A percentile compares a stretch with the other conserved stretches of the same genome.
phyloP scores from a whole-genome alignment of 192 early-diverging fungal genomes.

The Podila epigama region DNA sequence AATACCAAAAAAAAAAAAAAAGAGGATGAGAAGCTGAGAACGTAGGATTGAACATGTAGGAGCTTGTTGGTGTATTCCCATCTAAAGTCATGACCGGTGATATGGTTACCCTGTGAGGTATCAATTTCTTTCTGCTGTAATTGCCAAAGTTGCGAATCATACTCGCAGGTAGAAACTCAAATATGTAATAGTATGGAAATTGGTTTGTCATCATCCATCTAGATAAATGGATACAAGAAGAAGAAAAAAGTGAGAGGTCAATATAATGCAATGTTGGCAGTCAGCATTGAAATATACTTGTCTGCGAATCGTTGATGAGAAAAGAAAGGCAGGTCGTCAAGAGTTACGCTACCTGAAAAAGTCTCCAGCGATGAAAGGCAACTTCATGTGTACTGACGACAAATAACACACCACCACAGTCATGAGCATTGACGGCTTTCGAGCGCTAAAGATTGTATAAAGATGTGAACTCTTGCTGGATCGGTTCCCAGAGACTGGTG shows the following conservation, averaged over 20 bases:
- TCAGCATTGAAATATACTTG: too few relatives aligned
- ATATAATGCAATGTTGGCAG: neutral
- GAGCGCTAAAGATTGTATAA: neutral
- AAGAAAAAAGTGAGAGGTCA: neutral
- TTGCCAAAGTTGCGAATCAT: conserved; percentile 10
- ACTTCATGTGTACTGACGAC: conserved; percentile 17
- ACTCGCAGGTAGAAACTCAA: conserved; percentile 2
- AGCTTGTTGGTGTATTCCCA: neutral
- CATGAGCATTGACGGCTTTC: neutral
- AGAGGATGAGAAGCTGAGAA: too few relatives aligned
- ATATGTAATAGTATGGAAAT: conserved; percentile 17
- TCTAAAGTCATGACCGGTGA: neutral
- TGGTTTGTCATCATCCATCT: conserved; percentile 27
- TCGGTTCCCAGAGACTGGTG: too few relatives aligned
- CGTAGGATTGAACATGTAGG: too few relatives aligned
- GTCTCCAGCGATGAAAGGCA: conserved; percentile 31
- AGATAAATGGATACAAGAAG: neutral
- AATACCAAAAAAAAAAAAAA: neutral
- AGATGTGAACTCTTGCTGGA: neutral
- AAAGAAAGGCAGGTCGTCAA: too few relatives aligned
- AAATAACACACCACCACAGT: conserved; percentile 25
- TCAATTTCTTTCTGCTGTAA: neutral
- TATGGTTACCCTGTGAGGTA: neutral
- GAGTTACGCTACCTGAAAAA: conserved; percentile 21
- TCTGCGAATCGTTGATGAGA: neutral